phyloP scores from a whole-genome alignment of 192 early-diverging fungal genomes.

The Linnemannia elongata region DNA sequence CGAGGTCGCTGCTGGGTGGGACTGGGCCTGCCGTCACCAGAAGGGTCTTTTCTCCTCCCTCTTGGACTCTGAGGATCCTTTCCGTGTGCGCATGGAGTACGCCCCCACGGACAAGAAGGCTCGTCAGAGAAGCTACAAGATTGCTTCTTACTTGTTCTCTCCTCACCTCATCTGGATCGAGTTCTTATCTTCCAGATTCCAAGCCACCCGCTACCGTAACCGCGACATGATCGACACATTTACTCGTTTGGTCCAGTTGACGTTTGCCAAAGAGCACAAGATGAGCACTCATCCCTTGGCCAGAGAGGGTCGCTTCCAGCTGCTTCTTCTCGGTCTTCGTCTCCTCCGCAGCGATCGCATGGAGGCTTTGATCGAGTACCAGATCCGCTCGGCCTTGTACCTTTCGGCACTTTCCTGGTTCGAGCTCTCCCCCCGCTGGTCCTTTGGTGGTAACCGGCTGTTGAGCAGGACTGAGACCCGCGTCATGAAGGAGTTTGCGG shows the following conservation, averaged over 20 bases:
- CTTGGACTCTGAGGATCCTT: constrained; percentile 76
- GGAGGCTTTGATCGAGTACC: constrained; percentile 75
- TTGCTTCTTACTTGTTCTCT: constrained; percentile 70
- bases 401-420: constrained; percentile 88
- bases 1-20: constrained; percentile 88
- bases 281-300: constrained; percentile 77
- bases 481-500: constrained; percentile 73
- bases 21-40: constrained; percentile 79
- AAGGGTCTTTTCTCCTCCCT: constrained; percentile 85
- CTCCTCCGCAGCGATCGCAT: constrained; percentile 75
- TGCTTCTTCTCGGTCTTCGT: constrained; percentile 82
- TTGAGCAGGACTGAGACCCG: constrained; percentile 70
- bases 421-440: constrained; percentile 78
- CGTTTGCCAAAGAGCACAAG: constrained; percentile 64
- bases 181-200: constrained; percentile 88
- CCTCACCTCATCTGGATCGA: constrained; percentile 91
- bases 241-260: constrained; percentile 83
- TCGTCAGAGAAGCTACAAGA: constrained; percentile 71
- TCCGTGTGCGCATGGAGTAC: constrained; percentile 94
- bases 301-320: constrained; percentile 82
- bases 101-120: constrained; percentile 88
- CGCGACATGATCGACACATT: constrained; percentile 80
- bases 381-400: constrained; percentile 76
- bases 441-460: constrained; percentile 80
- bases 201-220: constrained; percentile 80